A percentile compares a stretch with the other conserved stretches of the same genome.
These are phyloP conservation scores for Candida ipomoeae DNA, from an alignment of 805 yeast genomes.

Conservation along the genomic window DNA sequence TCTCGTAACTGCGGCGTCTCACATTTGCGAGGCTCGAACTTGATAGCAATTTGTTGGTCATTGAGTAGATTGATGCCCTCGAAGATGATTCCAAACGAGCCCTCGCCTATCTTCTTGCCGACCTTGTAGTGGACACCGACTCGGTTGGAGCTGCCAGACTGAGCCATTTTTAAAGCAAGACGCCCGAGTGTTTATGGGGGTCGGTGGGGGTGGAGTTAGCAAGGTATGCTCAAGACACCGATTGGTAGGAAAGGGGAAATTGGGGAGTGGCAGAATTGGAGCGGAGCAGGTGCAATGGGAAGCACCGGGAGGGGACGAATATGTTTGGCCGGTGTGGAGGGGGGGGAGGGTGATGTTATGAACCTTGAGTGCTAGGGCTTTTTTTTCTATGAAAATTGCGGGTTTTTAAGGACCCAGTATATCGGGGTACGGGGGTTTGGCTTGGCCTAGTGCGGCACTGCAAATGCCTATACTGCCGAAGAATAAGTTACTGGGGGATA, in stretches of 20 bases:
- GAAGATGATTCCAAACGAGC: constrained; percentile 95
- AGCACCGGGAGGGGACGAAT: background rate
- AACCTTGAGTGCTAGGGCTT: background rate
- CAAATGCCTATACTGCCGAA: background rate
- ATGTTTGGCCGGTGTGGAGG: background rate
- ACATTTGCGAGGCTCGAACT: constrained; percentile 93
- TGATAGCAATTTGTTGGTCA: constrained; percentile 92
- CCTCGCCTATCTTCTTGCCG: constrained; percentile 97
- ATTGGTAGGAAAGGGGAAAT: too few species aligned
- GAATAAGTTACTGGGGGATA: background rate
- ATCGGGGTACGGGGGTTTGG: constrained; percentile 6
- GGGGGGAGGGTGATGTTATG: background rate
- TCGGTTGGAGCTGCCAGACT: constrained; percentile 49
- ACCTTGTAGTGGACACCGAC: constrained; percentile 96
- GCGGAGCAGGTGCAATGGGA: background rate
- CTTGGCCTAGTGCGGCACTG: constrained; percentile 1
- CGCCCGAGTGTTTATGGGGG: background rate
- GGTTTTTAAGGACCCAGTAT: background rate
- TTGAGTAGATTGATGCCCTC: constrained; percentile 92
- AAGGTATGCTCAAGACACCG: background rate
- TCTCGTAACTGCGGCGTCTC: constrained; percentile 97
- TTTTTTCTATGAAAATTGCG: constrained; percentile 4
- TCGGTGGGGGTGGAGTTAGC: background rate
- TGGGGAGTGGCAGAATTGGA: background rate
- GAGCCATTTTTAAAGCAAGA: constrained; percentile 26